These are phyloP conservation scores for Aechmea fasciata DNA, from an alignment of 176 grass and related monocot species.

Conservation along the genomic window DNA sequence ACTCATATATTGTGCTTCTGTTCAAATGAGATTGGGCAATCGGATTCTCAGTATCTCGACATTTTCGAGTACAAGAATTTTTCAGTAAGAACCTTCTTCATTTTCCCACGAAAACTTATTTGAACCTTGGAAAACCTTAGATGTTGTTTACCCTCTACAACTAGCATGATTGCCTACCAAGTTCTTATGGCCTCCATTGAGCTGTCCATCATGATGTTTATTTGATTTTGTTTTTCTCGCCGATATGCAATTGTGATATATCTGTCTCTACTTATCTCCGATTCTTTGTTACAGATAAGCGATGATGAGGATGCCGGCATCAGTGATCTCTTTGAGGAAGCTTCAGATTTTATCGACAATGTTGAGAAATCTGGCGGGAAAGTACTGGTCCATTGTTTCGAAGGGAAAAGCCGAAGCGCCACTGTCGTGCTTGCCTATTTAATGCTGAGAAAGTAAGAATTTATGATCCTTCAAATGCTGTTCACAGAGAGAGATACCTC, in stretches of 20 bases:
- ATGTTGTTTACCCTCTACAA: neutral
- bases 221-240: too few species aligned
- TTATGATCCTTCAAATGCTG: neutral
- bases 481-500: too few species aligned
- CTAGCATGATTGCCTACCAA: too few species aligned
- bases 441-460: conserved; percentile 79
- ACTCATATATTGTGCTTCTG: conserved; percentile 95
- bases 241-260: too few species aligned
- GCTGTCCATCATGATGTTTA: too few species aligned
- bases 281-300: conserved; percentile 47
- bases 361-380: conserved; percentile 53
- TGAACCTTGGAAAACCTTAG: neutral
- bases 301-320: conserved; percentile 92
- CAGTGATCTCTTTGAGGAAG: conserved; percentile 75
- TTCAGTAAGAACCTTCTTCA: conserved; percentile 49
- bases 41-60: conserved; percentile 88
- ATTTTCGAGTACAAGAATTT: conserved; percentile 97
- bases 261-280: too few species aligned
- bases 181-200: too few species aligned
- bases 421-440: conserved; percentile 75
- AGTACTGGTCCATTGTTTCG: conserved; percentile 89
- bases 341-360: conserved; percentile 54
- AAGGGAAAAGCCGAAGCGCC: conserved; percentile 91
- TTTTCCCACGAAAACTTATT: conserved; percentile 17
- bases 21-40: conserved; percentile 98